phyloP scores from a whole-genome alignment of 257 asterid genomes.

The Marsdenia floribunda region DNA sequence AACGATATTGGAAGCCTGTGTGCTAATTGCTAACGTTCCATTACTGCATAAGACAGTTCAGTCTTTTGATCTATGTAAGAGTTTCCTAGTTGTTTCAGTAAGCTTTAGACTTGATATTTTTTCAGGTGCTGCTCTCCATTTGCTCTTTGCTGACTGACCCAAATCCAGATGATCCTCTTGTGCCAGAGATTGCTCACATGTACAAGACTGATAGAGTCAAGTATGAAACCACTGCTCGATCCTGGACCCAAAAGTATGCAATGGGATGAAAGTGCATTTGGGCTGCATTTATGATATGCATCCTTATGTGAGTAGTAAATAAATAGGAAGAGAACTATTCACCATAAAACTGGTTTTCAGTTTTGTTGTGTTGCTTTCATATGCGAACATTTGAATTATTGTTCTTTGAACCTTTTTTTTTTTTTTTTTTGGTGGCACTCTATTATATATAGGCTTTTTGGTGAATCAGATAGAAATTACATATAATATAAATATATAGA shows the following conservation, averaged over 20 bases:
- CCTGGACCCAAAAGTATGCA: slow-evolving; percentile 83
- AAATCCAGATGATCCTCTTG: slow-evolving; percentile 81
- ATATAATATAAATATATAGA: neutral
- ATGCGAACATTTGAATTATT: neutral
- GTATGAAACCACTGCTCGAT: slow-evolving; percentile 71
- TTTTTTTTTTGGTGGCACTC: neutral
- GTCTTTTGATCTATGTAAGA: neutral
- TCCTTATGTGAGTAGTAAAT: slow-evolving; percentile 25
- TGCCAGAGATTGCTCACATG: slow-evolving; percentile 76
- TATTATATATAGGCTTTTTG: neutral
- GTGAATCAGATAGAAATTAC: neutral
- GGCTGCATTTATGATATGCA: neutral
- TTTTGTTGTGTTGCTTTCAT: slow-evolving; percentile 20
- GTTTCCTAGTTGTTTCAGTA: neutral
- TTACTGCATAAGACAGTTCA: neutral
- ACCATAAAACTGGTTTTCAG: slow-evolving; percentile 19
- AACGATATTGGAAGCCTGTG: neutral
- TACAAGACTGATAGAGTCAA: slow-evolving; percentile 64
- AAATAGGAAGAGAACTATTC: slow-evolving; percentile 21
- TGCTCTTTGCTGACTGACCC: slow-evolving; percentile 85
- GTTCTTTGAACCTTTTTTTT: neutral
- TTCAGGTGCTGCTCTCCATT: slow-evolving; percentile 69
- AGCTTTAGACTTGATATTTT: neutral
- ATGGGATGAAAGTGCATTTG: slow-evolving; percentile 43
- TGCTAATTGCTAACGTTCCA: neutral